These are phyloP conservation scores for Epichloe coenophiala DNA, from an alignment of 2,329 filamentous ascomycete species.

Conservation along the genomic window DNA sequence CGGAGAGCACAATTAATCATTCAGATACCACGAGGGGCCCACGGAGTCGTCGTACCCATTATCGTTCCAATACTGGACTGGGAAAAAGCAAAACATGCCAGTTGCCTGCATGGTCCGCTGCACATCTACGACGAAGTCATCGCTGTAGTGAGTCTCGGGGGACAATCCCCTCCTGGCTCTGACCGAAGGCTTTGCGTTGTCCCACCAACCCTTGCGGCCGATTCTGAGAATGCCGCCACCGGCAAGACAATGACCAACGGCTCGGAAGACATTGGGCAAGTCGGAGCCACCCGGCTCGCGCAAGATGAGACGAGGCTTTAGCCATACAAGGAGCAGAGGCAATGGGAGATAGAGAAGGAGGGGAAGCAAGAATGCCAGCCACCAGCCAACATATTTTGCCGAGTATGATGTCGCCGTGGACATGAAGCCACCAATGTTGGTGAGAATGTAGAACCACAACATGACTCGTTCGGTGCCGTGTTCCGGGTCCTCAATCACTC, in stretches of 20 bases:
- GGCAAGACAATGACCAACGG: conserved; percentile 41
- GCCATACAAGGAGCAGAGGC: conserved; percentile 41
- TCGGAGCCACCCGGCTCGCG: conserved; percentile 53
- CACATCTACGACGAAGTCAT: conserved; percentile 54
- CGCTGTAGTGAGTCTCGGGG: conserved; percentile 43
- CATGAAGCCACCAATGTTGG: conserved; percentile 40
- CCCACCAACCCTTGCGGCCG: conserved; percentile 42
- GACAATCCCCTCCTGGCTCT: conserved; percentile 27
- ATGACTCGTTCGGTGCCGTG: conserved; percentile 53
- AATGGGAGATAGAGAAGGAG: conserved; percentile 43
- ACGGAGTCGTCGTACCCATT: conserved; percentile 12
- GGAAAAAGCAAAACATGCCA: conserved; percentile 28
- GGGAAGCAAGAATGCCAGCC: conserved; percentile 32
- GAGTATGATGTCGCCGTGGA: conserved; percentile 38
- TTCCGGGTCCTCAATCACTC: conserved; percentile 55
- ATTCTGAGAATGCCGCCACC: conserved; percentile 35
- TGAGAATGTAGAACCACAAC: conserved; percentile 46
- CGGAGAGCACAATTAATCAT: background rate
- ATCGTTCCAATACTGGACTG: conserved; percentile 26
- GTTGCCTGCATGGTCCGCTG: conserved; percentile 33
- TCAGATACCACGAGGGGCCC: background rate
- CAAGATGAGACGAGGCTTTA: conserved; percentile 42
- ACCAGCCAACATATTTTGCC: conserved; percentile 37
- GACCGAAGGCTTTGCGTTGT: conserved; percentile 41
- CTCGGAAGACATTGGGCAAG: conserved; percentile 42